phyloP scores from a whole-genome alignment of 2,329 filamentous ascomycete genomes.

The Pleomassaria siparia region DNA sequence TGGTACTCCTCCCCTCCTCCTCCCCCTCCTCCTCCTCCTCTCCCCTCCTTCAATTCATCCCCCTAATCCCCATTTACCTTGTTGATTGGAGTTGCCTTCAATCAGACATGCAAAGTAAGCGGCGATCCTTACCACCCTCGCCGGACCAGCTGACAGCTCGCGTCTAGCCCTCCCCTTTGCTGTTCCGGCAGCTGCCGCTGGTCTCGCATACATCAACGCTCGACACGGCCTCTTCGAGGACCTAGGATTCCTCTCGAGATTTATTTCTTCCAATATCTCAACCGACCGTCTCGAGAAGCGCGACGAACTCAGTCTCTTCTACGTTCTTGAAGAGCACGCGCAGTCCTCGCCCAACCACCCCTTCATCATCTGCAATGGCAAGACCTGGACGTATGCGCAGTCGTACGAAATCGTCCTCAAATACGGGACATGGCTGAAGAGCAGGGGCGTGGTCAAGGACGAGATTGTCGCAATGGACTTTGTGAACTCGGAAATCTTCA shows the following conservation, averaged over 20 bases:
- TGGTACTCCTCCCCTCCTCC: no score
- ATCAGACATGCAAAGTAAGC: background rate
- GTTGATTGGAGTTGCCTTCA: background rate
- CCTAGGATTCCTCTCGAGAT: constrained; percentile 57
- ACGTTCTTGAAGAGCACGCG: constrained; percentile 37
- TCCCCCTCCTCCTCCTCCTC: background rate
- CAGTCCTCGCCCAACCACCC: constrained; percentile 26
- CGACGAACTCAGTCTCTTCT: constrained; percentile 62
- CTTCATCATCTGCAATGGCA: constrained; percentile 38
- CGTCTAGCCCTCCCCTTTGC: constrained; percentile 27
- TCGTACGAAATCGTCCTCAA: constrained; percentile 37
- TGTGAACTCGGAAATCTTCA: constrained; percentile 38
- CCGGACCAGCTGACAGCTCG: background rate
- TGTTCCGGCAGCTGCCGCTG: constrained; percentile 40
- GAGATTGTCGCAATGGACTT: constrained; percentile 45
- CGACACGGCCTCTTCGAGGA: constrained; percentile 68
- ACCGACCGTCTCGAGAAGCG: constrained; percentile 53
- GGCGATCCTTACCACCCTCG: background rate
- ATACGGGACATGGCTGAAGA: constrained; percentile 42
- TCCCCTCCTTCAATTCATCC: background rate
- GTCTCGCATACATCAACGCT: constrained; percentile 65
- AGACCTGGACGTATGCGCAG: constrained; percentile 37
- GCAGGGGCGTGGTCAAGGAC: constrained; percentile 34
- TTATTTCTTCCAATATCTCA: constrained; percentile 51
- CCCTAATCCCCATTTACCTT: background rate